Conservation (phyloP, 192 early-diverging fungal genomes). For the Borealophlyctis nickersoniae region DNA sequence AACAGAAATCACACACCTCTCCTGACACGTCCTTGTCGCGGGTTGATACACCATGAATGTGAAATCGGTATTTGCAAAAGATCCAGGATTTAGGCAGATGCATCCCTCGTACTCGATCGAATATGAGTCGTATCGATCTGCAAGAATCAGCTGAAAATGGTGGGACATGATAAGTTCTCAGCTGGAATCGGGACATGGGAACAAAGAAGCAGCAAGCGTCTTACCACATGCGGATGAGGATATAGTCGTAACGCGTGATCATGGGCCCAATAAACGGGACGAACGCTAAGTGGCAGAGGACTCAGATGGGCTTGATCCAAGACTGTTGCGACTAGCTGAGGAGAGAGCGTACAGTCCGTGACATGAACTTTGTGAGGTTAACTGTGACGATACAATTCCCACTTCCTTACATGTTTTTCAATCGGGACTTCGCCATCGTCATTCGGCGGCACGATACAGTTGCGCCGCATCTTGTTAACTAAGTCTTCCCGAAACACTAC, state of each 20-base stretch:
- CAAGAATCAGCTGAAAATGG: constrained; percentile 67
- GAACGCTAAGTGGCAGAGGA: constrained; percentile 73
- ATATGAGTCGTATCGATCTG: constrained; percentile 83
- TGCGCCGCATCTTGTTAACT: constrained; percentile 69
- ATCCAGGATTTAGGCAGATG: constrained; percentile 77
- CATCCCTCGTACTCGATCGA: constrained; percentile 70
- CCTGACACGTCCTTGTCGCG: constrained; percentile 28
- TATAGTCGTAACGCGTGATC: constrained; percentile 85
- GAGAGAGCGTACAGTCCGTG: constrained; percentile 8
- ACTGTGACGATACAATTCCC: background rate
- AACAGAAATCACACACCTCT: constrained; percentile 11
- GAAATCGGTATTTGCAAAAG: constrained; percentile 59
- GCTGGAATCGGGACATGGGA: background rate
- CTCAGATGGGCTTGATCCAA: constrained; percentile 82
- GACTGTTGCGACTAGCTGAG: constrained; percentile 73
- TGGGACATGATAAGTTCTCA: background rate
- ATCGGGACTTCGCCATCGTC: constrained; percentile 25
- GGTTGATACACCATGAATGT: constrained; percentile 77
- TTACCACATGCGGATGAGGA: constrained; percentile 80
- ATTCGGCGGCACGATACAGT: constrained; percentile 64
- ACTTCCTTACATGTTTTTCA: constrained; percentile 17
- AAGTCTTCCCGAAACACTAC: constrained; percentile 87
- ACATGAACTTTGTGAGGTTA: background rate
- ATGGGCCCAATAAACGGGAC: constrained; percentile 76
- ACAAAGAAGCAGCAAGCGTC: constrained; percentile 8